Percentiles rank a stretch among this genome's conserved stretches.
These are phyloP conservation scores for Fagopyrum tataricum DNA, from an alignment of 148 eudicot species.

Conservation along the genomic window DNA sequence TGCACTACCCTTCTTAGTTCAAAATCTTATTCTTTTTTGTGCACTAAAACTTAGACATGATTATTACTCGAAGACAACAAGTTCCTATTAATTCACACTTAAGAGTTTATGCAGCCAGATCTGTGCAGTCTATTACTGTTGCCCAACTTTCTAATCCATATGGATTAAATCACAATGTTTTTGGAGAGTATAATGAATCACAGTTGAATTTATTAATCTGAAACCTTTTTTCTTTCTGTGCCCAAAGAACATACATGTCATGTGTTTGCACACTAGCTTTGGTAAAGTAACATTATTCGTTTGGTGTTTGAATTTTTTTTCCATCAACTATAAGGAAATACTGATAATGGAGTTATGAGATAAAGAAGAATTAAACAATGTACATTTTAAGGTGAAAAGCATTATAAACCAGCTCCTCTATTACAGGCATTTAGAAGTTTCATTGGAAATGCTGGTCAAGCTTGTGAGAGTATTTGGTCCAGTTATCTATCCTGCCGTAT, in stretches of 20 bases:
- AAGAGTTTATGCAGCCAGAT: not conserved
- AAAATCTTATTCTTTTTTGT: not conserved
- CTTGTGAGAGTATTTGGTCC: constrained; percentile 90
- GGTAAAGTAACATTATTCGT: not conserved
- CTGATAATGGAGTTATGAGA: not conserved
- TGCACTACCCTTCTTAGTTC: not conserved
- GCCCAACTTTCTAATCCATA: not conserved
- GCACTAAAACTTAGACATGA: not conserved
- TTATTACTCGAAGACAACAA: not conserved
- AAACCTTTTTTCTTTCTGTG: not conserved
- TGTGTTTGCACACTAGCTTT: not conserved
- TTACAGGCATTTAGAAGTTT: constrained; percentile 69
- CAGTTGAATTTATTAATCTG: not conserved
- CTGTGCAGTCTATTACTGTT: not conserved
- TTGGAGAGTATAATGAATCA: not conserved
- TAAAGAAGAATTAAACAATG: not conserved
- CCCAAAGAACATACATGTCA: not conserved
- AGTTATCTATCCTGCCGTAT: constrained; percentile 71
- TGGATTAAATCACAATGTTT: not conserved
- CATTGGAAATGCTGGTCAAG: constrained; percentile 80
- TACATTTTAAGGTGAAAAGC: not conserved
- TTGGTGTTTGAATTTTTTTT: not conserved
- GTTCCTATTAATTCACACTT: not conserved
- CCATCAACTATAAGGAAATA: not conserved
- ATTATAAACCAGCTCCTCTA: not conserved